A percentile compares a stretch with the other conserved stretches of the same genome.
Evolutionary conservation across 306 rosid genomes (phyloP).

Genomic region (Adenanthera pavonina): DNA sequence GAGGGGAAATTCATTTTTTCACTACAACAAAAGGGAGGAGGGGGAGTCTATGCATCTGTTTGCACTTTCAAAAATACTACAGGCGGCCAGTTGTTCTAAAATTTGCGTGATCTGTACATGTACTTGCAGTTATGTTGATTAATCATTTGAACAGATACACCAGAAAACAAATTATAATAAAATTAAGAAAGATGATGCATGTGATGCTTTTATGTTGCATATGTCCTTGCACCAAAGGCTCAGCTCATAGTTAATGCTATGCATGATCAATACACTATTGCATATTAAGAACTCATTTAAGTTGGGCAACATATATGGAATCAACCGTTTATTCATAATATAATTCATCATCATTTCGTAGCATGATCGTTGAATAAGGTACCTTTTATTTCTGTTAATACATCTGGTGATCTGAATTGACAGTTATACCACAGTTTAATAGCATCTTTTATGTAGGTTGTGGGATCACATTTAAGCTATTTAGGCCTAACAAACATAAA

Average conservation of each 20-base stretch:
- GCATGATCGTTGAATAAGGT: not conserved
- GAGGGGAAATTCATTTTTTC: too few species aligned
- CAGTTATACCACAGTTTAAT: not conserved
- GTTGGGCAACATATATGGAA: not conserved
- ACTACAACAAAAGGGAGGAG: too few species aligned
- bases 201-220: not conserved
- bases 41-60: not conserved
- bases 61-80: not conserved
- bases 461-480: not conserved
- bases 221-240: not conserved
- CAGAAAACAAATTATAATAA: not conserved
- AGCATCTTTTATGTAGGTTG: not conserved
- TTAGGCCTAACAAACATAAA: slow-evolving; percentile 18
- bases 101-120: not conserved
- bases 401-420: not conserved
- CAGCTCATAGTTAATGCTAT: not conserved
- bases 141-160: not conserved
- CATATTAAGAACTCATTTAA: slow-evolving; percentile 15
- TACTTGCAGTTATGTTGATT: not conserved
- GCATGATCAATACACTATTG: not conserved
- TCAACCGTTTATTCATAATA: not conserved
- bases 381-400: not conserved
- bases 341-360: not conserved
- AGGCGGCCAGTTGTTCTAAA: not conserved
- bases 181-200: not conserved